phyloP scores from a whole-genome alignment of 805 yeast genomes.

The Tanozyma kutaoensis region DNA sequence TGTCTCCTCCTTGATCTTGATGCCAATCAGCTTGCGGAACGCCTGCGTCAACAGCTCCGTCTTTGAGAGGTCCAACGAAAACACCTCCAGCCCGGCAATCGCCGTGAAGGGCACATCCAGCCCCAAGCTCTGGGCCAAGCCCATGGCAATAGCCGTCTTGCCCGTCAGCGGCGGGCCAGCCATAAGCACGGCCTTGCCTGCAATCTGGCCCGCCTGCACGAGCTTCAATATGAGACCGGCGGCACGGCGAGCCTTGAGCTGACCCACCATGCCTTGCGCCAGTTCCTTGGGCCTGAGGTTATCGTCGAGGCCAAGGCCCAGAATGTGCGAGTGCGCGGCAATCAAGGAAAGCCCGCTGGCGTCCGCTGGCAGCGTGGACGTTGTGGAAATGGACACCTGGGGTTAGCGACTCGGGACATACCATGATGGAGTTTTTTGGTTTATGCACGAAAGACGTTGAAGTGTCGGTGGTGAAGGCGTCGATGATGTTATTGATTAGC shows the following conservation, averaged over 20 bases:
- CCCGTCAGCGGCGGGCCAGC: slow-evolving; percentile 99
- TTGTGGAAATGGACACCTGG: too few species aligned
- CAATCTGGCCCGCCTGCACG: slow-evolving; percentile 89
- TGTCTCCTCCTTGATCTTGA: slow-evolving; percentile 90
- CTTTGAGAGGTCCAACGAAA: slow-evolving; percentile 81
- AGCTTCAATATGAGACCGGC: slow-evolving; percentile 89
- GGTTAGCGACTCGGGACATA: too few species aligned
- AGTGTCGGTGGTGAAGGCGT: too few species aligned
- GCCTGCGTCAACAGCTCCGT: slow-evolving; percentile 96
- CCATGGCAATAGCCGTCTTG: slow-evolving; percentile 97
- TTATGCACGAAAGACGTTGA: too few species aligned
- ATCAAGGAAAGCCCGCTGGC: slow-evolving; percentile 65
- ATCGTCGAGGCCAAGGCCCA: slow-evolving; percentile 94
- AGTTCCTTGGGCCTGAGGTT: slow-evolving; percentile 65
- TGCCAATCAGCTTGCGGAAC: slow-evolving; percentile 90
- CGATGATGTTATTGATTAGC: too few species aligned
- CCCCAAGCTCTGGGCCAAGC: slow-evolving; percentile 63
- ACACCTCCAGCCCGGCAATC: slow-evolving; percentile 88
- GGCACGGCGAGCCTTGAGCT: slow-evolving; percentile 85
- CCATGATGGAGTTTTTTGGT: too few species aligned
- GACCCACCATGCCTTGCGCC: slow-evolving; percentile 97
- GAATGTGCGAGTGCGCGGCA: slow-evolving; percentile 97
- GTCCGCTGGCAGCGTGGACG: too few species aligned
- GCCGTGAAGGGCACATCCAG: slow-evolving; percentile 88
- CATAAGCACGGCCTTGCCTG: slow-evolving; percentile 88